These are phyloP conservation scores for Chlorella sp. DNA, from an alignment of 139 green algal genomes.

Conservation along the genomic window DNA sequence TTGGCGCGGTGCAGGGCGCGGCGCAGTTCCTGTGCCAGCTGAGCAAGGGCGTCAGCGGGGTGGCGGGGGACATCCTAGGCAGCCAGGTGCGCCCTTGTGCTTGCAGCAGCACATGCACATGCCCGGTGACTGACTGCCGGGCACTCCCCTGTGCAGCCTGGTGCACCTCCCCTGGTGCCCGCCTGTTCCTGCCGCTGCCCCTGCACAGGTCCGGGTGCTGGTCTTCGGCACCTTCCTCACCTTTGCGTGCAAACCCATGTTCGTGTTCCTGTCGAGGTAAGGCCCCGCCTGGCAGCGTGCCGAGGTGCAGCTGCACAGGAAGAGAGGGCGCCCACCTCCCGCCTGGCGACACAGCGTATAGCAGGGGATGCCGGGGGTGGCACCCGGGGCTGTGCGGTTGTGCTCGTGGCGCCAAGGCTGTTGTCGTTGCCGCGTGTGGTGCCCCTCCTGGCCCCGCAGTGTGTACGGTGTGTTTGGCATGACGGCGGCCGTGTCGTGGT, in stretches of 20 bases:
- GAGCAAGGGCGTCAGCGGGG: conserved; percentile 61
- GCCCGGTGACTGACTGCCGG: too few relatives aligned
- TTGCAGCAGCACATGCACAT: too few relatives aligned
- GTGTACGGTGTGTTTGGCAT: conserved; percentile 61
- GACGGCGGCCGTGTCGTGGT: conserved; percentile 61
- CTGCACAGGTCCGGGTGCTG: conserved; percentile 59
- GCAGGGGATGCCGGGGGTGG: too few relatives aligned
- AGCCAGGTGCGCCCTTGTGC: conserved; percentile 46
- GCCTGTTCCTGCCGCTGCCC: too few relatives aligned
- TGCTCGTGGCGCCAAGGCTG: too few relatives aligned
- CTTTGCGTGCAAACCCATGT: conserved; percentile 81
- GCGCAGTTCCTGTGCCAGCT: conserved; percentile 77
- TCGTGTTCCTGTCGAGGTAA: conserved; percentile 33
- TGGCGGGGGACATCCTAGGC: conserved; percentile 63
- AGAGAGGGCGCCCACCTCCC: too few relatives aligned
- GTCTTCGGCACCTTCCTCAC: conserved; percentile 77
- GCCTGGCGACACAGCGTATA: too few relatives aligned
- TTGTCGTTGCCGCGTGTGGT: too few relatives aligned
- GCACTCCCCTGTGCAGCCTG: too few relatives aligned
- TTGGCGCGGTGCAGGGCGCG: conserved; percentile 70
- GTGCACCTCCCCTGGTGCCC: too few relatives aligned
- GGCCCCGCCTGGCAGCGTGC: neutral
- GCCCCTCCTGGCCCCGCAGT: too few relatives aligned
- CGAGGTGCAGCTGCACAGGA: neutral
- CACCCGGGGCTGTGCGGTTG: too few relatives aligned